Evolutionary conservation across 2,329 filamentous ascomycete genomes (phyloP).

Genomic region (Diplodia scrobiculata): DNA sequence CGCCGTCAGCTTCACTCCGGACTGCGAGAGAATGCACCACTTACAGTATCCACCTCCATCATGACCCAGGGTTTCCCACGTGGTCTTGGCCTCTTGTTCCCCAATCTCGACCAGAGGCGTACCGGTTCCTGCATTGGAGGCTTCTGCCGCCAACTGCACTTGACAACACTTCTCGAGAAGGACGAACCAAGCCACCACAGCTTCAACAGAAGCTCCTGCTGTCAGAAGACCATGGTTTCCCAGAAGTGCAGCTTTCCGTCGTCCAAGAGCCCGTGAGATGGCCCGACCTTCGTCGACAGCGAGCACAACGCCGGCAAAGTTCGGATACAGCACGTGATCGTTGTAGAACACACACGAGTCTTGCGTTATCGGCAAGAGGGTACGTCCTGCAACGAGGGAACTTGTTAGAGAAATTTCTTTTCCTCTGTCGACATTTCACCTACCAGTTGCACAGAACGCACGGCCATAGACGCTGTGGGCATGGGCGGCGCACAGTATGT

Average conservation of each 20-base stretch:
- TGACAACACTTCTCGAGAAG: constrained; percentile 58
- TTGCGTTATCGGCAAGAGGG: constrained; percentile 62
- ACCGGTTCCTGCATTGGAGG: constrained; percentile 62
- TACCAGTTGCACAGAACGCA: constrained; percentile 63
- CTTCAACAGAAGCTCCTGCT: constrained; percentile 54
- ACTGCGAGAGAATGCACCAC: background rate
- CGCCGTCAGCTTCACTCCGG: background rate
- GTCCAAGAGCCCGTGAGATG: constrained; percentile 53
- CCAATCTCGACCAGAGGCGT: constrained; percentile 66
- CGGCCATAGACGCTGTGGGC: constrained; percentile 62
- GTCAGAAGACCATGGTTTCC: constrained; percentile 59
- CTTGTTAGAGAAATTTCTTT: background rate
- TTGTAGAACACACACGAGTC: constrained; percentile 59
- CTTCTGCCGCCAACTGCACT: constrained; percentile 57
- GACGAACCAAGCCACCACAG: constrained; percentile 57
- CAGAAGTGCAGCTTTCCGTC: constrained; percentile 55
- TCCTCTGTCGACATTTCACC: background rate
- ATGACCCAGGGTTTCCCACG: constrained; percentile 46
- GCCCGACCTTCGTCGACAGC: constrained; percentile 57
- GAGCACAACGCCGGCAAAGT: constrained; percentile 58
- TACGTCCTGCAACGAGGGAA: constrained; percentile 38
- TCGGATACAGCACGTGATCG: constrained; percentile 58
- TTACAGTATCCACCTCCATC: background rate
- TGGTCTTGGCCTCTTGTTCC: constrained; percentile 68
- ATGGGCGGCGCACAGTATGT: constrained; percentile 62